phyloP scores from a whole-genome alignment of 495 filamentous ascomycete genomes.

The Paragyromitra xinjiangensis region DNA sequence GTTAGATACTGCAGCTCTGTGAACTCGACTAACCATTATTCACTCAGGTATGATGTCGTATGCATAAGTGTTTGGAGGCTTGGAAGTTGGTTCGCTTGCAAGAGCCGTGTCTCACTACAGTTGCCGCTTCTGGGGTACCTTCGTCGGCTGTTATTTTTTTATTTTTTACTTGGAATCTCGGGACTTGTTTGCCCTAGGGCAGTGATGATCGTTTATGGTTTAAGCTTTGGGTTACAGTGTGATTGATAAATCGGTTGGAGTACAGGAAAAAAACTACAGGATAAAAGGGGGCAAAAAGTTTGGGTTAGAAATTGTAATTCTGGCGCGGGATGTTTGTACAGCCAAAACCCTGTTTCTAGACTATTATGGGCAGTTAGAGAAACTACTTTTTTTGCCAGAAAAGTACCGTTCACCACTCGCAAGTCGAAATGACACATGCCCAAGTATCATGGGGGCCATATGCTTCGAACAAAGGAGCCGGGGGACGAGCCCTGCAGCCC shows the following conservation, averaged over 20 bases:
- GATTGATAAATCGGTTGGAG: slow-evolving; percentile 33
- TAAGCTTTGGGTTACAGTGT: slow-evolving; percentile 21
- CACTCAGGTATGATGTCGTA: slow-evolving; percentile 47
- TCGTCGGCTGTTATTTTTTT: slow-evolving; percentile 6
- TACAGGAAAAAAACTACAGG: slow-evolving; percentile 17
- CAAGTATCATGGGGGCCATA: not conserved
- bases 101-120: slow-evolving; percentile 31
- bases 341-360: not conserved
- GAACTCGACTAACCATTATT: slow-evolving; percentile 25
- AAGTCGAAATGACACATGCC: not conserved
- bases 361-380: not conserved
- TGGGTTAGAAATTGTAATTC: slow-evolving; percentile 18
- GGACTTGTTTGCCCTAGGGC: slow-evolving; percentile 19
- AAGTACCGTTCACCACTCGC: not conserved
- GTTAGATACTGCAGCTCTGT: not conserved
- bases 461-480: not conserved
- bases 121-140: slow-evolving; percentile 3
- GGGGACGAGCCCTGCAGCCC: not conserved
- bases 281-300: not conserved
- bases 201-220: slow-evolving; percentile 23
- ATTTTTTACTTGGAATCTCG: slow-evolving; percentile 14
- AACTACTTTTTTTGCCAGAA: not conserved
- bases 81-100: slow-evolving; percentile 19
- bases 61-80: slow-evolving; percentile 33
- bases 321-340: slow-evolving; percentile 12